These are phyloP conservation scores for Blumeria hordei DNA, from an alignment of 2,329 filamentous ascomycete genomes.

Conservation along the genomic window DNA sequence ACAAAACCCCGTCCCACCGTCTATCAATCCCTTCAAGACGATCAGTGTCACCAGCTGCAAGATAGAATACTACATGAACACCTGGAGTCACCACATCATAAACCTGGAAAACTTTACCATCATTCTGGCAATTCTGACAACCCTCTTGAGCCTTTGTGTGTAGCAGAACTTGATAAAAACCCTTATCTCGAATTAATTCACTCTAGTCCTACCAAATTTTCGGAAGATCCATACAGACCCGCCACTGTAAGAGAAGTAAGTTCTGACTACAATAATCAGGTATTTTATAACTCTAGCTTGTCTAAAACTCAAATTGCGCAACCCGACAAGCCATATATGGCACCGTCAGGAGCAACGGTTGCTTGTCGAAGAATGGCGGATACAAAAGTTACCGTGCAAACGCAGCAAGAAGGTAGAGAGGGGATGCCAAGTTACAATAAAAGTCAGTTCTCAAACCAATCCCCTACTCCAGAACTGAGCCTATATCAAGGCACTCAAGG, in stretches of 20 bases:
- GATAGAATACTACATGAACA: slow-evolving; percentile 11
- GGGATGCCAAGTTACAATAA: slow-evolving; percentile 11
- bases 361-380: slow-evolving; percentile 13
- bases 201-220: too few species aligned
- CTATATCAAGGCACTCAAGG: slow-evolving; percentile 9
- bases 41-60: slow-evolving; percentile 15
- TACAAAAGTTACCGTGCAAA: slow-evolving; percentile 10
- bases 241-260: too few species aligned
- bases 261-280: too few species aligned
- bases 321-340: slow-evolving; percentile 12
- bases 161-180: too few species aligned
- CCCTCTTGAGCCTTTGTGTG: too few species aligned
- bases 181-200: too few species aligned
- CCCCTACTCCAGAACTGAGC: slow-evolving; percentile 10
- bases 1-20: slow-evolving; percentile 7
- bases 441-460: slow-evolving; percentile 9
- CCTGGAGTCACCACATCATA: slow-evolving; percentile 10
- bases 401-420: slow-evolving; percentile 11
- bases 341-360: slow-evolving; percentile 7
- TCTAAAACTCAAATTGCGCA: slow-evolving; percentile 7
- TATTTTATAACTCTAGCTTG: slow-evolving; percentile 3
- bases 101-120: too few species aligned
- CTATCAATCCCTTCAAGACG: slow-evolving; percentile 6
- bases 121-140: too few species aligned
- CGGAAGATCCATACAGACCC: too few species aligned